phyloP scores from a whole-genome alignment of 139 green algal genomes.

The Closterium sp. region DNA sequence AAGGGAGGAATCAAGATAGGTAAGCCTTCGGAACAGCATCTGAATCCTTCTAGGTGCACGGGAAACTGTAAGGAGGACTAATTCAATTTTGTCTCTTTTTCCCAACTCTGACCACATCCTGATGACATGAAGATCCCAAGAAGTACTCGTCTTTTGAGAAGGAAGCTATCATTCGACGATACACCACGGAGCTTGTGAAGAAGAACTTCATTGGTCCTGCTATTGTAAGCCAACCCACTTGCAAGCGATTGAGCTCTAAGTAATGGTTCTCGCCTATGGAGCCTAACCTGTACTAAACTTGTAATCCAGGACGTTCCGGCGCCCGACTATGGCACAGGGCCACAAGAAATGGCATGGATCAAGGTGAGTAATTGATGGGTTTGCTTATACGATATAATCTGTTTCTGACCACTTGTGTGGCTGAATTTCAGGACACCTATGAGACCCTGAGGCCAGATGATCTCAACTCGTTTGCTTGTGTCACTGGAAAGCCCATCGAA shows the following conservation, averaged over 20 bases:
- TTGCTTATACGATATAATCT: neutral
- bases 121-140: conserved; percentile 24
- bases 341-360: conserved; percentile 58
- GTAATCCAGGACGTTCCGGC: conserved; percentile 47
- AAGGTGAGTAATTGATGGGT: conserved; percentile 24
- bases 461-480: conserved; percentile 41
- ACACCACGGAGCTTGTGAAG: conserved; percentile 44
- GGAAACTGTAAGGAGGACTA: neutral
- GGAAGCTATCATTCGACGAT: conserved; percentile 38
- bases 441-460: conserved; percentile 36
- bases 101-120: neutral
- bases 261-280: neutral
- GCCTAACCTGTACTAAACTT: neutral
- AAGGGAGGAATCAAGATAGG: conserved; percentile 71
- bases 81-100: neutral
- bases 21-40: conserved; percentile 1
- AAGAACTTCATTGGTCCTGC: conserved; percentile 45
- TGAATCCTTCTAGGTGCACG: neutral
- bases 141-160: conserved; percentile 38
- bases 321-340: conserved; percentile 55
- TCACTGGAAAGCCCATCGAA: conserved; percentile 56
- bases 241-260: neutral
- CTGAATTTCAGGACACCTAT: conserved; percentile 48
- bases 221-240: conserved; percentile 9
- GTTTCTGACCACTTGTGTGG: neutral